Conservation (phyloP, 1,284 basidiomycete species). For the Apiotrichum montevideense region DNA sequence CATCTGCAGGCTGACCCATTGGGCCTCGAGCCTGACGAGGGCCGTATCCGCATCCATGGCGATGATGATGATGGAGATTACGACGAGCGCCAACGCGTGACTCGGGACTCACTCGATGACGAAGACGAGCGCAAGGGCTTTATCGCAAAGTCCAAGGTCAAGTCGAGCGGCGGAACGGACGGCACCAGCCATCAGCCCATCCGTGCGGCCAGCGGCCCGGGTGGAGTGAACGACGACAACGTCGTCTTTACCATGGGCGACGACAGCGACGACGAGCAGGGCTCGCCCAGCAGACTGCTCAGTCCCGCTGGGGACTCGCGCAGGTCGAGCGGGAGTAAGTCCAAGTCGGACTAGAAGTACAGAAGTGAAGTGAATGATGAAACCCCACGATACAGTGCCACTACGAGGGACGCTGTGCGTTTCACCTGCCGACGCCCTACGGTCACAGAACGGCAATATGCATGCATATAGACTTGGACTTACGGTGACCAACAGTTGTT, state of each 20-base stretch:
- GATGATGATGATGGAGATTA: conserved; percentile 3
- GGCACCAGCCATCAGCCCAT: neutral
- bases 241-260: conserved; percentile 80
- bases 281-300: neutral
- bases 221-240: conserved; percentile 57
- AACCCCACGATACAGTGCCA: too few relatives aligned
- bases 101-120: conserved; percentile 1
- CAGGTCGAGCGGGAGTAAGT: conserved; percentile 2
- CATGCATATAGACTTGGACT: too few relatives aligned
- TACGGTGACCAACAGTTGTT: too few relatives aligned
- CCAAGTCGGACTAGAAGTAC: neutral
- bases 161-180: conserved; percentile 1
- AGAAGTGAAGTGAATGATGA: neutral
- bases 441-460: too few relatives aligned
- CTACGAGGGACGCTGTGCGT: too few relatives aligned
- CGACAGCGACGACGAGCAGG: conserved; percentile 48
- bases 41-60: conserved; percentile 3
- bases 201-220: conserved; percentile 11
- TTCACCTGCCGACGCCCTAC: too few relatives aligned
- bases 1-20: conserved; percentile 1
- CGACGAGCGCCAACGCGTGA: neutral
- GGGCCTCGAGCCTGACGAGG: conserved; percentile 7
- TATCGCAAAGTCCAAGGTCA: neutral
- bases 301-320: neutral
- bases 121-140: conserved; percentile 7